Conservation (phyloP, 2,329 filamentous ascomycete genomes). For the Sclerotinia borealis region DNA sequence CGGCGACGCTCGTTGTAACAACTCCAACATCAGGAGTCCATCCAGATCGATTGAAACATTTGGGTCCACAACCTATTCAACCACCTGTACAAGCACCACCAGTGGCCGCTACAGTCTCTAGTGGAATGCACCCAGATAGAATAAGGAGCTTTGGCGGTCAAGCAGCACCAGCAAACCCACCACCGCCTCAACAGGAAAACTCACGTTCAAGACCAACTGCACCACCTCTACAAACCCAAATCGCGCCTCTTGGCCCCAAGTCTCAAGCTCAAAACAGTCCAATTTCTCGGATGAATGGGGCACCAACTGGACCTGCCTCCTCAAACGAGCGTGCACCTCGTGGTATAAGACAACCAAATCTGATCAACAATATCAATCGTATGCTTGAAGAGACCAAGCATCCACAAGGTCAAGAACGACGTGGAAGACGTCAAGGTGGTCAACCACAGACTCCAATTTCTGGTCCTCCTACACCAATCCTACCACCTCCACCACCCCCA, state of each 20-base stretch:
- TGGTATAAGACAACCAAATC: slow-evolving; percentile 46
- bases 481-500: slow-evolving; percentile 45
- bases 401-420: slow-evolving; percentile 34
- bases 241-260: slow-evolving; percentile 31
- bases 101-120: slow-evolving; percentile 27
- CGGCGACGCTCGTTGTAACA: slow-evolving; percentile 28
- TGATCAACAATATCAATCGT: slow-evolving; percentile 48
- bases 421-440: slow-evolving; percentile 33
- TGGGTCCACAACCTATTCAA: slow-evolving; percentile 34
- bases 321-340: slow-evolving; percentile 28
- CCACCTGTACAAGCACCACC: slow-evolving; percentile 33
- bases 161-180: slow-evolving; percentile 25
- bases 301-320: slow-evolving; percentile 33
- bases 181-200: slow-evolving; percentile 30
- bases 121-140: slow-evolving; percentile 32
- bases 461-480: slow-evolving; percentile 45
- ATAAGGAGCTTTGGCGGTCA: slow-evolving; percentile 25
- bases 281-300: slow-evolving; percentile 22
- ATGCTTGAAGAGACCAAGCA: slow-evolving; percentile 38
- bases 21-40: slow-evolving; percentile 23
- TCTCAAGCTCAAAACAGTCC: slow-evolving; percentile 27
- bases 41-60: slow-evolving; percentile 42
- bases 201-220: slow-evolving; percentile 32
- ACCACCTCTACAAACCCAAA: slow-evolving; percentile 25
- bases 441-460: slow-evolving; percentile 49